Evolutionary conservation across 257 asterid species (phyloP).

Genomic region (Fraxinus americana): DNA sequence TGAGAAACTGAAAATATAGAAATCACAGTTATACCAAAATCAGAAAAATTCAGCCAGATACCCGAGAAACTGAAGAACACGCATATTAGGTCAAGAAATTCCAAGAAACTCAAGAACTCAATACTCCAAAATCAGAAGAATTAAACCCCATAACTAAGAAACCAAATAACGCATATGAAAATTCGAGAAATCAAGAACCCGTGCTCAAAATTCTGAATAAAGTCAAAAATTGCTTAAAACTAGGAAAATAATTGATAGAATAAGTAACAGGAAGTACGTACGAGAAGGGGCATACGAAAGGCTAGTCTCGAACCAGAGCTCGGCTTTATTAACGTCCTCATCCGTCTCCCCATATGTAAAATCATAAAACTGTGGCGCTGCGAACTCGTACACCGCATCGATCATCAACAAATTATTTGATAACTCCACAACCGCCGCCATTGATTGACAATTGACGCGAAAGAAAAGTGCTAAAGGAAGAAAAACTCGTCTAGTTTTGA

Average conservation of each 20-base stretch:
- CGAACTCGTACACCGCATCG: slow-evolving; percentile 76
- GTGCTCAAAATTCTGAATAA: not conserved
- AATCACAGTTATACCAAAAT: not conserved
- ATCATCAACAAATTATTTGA: slow-evolving; percentile 38
- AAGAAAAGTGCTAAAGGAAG: not conserved
- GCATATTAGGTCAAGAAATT: not conserved
- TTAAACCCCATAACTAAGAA: not conserved
- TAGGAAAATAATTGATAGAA: not conserved
- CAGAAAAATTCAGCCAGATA: not conserved
- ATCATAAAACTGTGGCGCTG: slow-evolving; percentile 75
- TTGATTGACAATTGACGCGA: not conserved
- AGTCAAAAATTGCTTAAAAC: not conserved
- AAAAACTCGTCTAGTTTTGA: slow-evolving; percentile 21
- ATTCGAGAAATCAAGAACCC: not conserved
- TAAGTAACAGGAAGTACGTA: slow-evolving; percentile 37
- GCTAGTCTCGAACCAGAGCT: slow-evolving; percentile 74
- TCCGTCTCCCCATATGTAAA: slow-evolving; percentile 63
- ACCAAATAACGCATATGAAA: not conserved
- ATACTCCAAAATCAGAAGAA: not conserved
- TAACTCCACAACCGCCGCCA: slow-evolving; percentile 55
- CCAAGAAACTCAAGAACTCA: not conserved
- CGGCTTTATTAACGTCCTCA: slow-evolving; percentile 64
- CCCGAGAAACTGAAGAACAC: not conserved
- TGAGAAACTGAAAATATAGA: not conserved
- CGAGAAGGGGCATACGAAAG: slow-evolving; percentile 87